Base-by-base conservation (phyloP, 1,139 yeast genomes). In the Torulaspora globosa region DNA sequence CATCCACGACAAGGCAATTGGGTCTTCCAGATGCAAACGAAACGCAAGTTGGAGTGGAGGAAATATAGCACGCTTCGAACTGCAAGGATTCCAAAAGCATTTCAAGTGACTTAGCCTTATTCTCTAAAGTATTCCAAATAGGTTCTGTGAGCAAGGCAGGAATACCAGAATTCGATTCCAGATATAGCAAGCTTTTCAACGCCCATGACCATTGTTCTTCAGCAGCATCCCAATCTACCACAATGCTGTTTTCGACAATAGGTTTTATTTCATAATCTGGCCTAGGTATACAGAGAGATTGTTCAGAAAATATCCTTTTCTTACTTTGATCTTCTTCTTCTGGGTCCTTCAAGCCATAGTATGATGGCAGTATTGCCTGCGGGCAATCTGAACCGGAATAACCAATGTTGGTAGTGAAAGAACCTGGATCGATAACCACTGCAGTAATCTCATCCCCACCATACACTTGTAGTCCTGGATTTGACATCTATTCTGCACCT, bases 381-480 rank as follows among this genome's bases (percentile, higher is more conserved):
- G 98, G 98, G 49, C 81, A 77, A 65, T 92, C 98, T 53, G 89
- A 95, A 8, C 98, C 98, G 4, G 97, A 95, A 65, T 80, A 90
- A 1, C 98, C 98, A 19, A 85, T 79, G 48, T 94, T 79, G 3
- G 97, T 88, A 51, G 79, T 72, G 54, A 74, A 79, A 9, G 96
- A 82, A 21, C 98, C 97, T 0, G 96, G 90, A 64, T 92, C 98
- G 29, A 92, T 73, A 23, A 92, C 95, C 6, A 92, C 74, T 30
- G 98, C 96, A 52, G 88, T 81, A 52, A 92, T 84, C 66, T 90
- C 97, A 67, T 90, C 79, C 50, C 80, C 85, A 23, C 84, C 85
- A 53, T 78, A 80, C 1, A 78, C 76, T 49, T 69, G 74, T 28
- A 69, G 51, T 5, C 62, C 61, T 12, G 66, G 50, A 46, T 53